phyloP scores from a whole-genome alignment of 2,329 filamentous ascomycete genomes.

The Nemania diffusa region DNA sequence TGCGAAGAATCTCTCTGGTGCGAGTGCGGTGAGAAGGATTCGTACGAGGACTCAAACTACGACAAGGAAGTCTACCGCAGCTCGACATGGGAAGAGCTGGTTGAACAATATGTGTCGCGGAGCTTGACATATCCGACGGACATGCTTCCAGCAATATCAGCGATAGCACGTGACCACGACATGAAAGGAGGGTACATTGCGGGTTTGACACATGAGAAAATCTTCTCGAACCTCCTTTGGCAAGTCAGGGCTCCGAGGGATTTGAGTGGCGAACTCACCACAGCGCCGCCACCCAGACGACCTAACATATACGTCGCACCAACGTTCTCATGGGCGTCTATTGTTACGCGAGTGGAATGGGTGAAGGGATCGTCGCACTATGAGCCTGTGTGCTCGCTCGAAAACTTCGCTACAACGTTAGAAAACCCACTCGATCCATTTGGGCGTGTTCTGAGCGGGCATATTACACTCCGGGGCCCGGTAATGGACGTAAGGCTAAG shows the following conservation, averaged over 20 bases:
- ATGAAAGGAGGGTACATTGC: constrained; percentile 15
- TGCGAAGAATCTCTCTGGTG: constrained; percentile 26
- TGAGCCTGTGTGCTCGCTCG: constrained; percentile 5
- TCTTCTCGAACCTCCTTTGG: constrained; percentile 19
- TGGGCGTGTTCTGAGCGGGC: constrained; percentile 13
- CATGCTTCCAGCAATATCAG: constrained; percentile 17
- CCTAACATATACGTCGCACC: constrained; percentile 11
- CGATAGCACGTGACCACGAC: constrained; percentile 16
- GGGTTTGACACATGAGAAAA: constrained; percentile 7
- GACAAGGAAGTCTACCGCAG: constrained; percentile 20
- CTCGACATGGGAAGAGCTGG: constrained; percentile 19
- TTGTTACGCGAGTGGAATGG: constrained; percentile 14
- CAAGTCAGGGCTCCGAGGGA: constrained; percentile 11
- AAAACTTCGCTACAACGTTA: constrained; percentile 12
- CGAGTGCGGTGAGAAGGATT: constrained; percentile 21
- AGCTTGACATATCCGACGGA: constrained; percentile 13
- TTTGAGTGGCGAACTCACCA: constrained; percentile 10
- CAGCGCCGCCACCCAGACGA: constrained; percentile 3
- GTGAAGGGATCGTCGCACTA: background rate
- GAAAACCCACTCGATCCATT: constrained; percentile 15
- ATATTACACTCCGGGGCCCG: constrained; percentile 20
- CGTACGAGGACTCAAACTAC: constrained; percentile 18
- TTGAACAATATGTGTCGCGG: constrained; percentile 23
- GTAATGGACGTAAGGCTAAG: constrained; percentile 7
- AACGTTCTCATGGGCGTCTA: constrained; percentile 18